Percentiles rank a stretch among this genome's conserved stretches.
phyloP scores from a whole-genome alignment of 768 basidiomycete genomes.

The Serendipita vermifera region DNA sequence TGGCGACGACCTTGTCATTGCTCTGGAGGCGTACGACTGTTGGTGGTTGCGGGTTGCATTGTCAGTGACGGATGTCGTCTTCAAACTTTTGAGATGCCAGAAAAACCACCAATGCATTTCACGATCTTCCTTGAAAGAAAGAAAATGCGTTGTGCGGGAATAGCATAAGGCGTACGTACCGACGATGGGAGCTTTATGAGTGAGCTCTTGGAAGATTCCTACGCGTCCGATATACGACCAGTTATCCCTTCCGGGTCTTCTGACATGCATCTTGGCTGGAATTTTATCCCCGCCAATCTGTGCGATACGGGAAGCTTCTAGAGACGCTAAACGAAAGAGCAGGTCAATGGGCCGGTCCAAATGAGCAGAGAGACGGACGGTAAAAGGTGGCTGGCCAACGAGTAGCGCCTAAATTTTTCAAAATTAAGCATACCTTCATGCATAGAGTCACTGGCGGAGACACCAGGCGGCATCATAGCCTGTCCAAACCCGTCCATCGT shows the following conservation, averaged over 20 bases:
- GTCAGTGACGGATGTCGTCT: no score
- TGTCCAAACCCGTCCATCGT: not conserved
- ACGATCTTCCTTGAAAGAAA: not conserved
- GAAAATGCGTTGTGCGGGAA: not conserved
- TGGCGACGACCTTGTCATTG: constrained; percentile 52
- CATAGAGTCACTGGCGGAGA: not conserved
- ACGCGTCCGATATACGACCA: constrained; percentile 76
- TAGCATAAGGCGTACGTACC: constrained; percentile 37
- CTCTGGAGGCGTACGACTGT: constrained; percentile 52
- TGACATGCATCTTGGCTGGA: constrained; percentile 73
- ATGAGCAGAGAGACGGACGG: no score
- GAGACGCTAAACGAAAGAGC: not conserved
- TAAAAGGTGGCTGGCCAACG: no score
- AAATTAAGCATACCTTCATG: not conserved
- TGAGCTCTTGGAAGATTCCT: constrained; percentile 58
- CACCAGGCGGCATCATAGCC: not conserved
- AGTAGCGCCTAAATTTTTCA: no score
- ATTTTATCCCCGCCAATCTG: constrained; percentile 47
- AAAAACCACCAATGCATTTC: no score
- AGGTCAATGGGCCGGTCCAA: not conserved
- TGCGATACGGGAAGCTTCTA: not conserved
- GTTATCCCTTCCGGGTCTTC: constrained; percentile 62
- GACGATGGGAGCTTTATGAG: constrained; percentile 66
- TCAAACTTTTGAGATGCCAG: no score
- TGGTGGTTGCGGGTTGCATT: no score